Base-by-base conservation (phyloP, 441 rosid genomes). In the Arabidopsis hybrid region DNA sequence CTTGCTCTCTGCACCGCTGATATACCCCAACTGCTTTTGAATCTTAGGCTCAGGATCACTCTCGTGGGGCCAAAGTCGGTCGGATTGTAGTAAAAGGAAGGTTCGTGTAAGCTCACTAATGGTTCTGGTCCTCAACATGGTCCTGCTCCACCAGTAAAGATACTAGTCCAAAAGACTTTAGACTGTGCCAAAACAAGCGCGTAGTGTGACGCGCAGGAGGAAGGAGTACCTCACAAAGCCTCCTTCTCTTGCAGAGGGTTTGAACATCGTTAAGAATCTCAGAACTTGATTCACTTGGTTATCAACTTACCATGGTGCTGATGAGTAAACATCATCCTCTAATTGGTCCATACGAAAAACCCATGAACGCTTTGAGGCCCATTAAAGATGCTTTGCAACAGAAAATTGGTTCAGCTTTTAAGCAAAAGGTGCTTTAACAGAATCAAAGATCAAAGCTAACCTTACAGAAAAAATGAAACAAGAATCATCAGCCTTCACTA, bases 401-500 rank as follows among this genome's bases (percentile, higher is more conserved):
- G 12, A 55, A 42, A 3, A 46, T 47, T 64, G n/a, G 26, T 45
- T n/a, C 49, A 60, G 68, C 47, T 55, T 13, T 13, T 8, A 8
- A 16, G 17, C 32, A 36, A 47, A 70, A 47, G 29, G 26, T 47
- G 26, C 32, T 14, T 67, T 10, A 43, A 60, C 58, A 60, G 10
- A 45, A 21, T 34, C 36, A 58, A 68, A 52, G 26, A 75, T 61
- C 55, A 69, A 55, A 68, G 38, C 61, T 59, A 74, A 75, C 38
- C 34, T 43, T 31, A 69, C 43, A 10, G 0, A 14, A 7, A 49
- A 40, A 17, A 26, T 26, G 63, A 60, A 67, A 75, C 55, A 60
- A 73, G 51, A 66, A 59, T 74, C 60, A 73, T 62, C 69, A 63
- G 64, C 51, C 60, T 58, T 67, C 47, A 62, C 13, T 43, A 60